A percentile compares a stretch with the other conserved stretches of the same genome.
phyloP scores from a whole-genome alignment of 2,329 filamentous ascomycete species.

The Diplodia scrobiculata region DNA sequence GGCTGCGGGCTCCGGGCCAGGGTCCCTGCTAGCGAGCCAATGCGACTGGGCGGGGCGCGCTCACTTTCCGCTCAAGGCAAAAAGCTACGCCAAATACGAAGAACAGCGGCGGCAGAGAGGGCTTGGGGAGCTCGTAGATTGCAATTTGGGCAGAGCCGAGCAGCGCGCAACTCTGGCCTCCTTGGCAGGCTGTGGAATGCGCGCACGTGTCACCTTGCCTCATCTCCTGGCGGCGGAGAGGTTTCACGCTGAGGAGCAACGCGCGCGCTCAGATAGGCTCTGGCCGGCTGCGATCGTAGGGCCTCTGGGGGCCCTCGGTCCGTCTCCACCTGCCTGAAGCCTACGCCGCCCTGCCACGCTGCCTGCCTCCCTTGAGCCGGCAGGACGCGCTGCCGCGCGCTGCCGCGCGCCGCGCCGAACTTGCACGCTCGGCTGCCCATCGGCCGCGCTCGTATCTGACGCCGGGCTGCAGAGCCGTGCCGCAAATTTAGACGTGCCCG shows the following conservation, averaged over 20 bases:
- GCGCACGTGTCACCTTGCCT: conserved; percentile 24
- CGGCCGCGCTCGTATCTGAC: background rate
- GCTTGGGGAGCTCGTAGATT: conserved; percentile 17
- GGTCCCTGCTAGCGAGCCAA: conserved; percentile 23
- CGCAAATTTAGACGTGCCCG: conserved; percentile 12
- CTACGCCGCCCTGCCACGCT: background rate
- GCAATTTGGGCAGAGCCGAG: conserved; percentile 25
- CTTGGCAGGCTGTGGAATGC: conserved; percentile 25
- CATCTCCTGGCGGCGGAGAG: conserved; percentile 27
- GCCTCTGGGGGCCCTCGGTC: conserved; percentile 2
- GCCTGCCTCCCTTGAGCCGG: background rate
- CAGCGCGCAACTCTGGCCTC: conserved; percentile 20
- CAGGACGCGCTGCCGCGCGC: background rate
- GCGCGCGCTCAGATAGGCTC: conserved; percentile 20
- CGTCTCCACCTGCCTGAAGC: conserved; percentile 20
- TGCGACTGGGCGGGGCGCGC: conserved; percentile 22
- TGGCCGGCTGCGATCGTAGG: conserved; percentile 11
- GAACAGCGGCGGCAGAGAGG: conserved; percentile 1
- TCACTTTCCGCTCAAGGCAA: conserved; percentile 17
- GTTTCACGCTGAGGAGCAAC: conserved; percentile 27
- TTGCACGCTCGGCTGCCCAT: background rate
- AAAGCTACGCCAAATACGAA: conserved; percentile 24
- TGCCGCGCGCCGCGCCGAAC: background rate
- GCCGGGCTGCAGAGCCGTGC: background rate
- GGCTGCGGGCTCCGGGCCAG: conserved; percentile 15